A percentile compares a stretch with the other conserved stretches of the same genome.
phyloP scores from a whole-genome alignment of 768 basidiomycete genomes.

The Russula griseocarnosa region DNA sequence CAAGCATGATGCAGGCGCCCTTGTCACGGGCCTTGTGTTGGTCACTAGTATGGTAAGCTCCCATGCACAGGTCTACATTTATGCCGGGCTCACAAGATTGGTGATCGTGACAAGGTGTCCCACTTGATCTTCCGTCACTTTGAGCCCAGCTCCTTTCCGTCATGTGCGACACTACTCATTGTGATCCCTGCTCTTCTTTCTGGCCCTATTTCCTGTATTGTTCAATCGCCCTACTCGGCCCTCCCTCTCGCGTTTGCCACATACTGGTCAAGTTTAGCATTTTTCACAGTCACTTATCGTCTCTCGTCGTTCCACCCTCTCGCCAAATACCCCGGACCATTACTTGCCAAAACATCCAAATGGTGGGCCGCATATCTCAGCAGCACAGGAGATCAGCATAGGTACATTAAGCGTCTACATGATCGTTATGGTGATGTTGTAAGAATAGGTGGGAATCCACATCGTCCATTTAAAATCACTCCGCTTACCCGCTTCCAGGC shows the following conservation, averaged over 20 bases:
- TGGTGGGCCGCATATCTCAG: constrained; percentile 39
- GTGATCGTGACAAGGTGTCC: background rate
- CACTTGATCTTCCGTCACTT: constrained; percentile 8
- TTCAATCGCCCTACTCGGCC: background rate
- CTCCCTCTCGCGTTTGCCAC: constrained; percentile 8
- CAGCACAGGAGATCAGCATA: constrained; percentile 37
- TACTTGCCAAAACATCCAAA: constrained; percentile 42
- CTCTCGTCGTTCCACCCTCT: constrained; percentile 53
- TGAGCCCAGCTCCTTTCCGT: background rate
- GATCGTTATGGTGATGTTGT: constrained; percentile 38
- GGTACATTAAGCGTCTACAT: constrained; percentile 34
- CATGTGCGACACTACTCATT: constrained; percentile 2
- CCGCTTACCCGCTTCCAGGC: background rate
- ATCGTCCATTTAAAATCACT: background rate
- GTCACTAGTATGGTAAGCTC: constrained; percentile 8
- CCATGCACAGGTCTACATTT: background rate
- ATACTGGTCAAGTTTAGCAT: background rate
- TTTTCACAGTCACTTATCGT: constrained; percentile 38
- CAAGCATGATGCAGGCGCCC: background rate
- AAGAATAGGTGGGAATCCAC: constrained; percentile 35
- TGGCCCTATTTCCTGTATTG: background rate
- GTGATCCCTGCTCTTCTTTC: constrained; percentile 14
- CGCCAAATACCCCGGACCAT: constrained; percentile 48
- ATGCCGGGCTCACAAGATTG: background rate
- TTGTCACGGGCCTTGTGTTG: background rate